Conservation (phyloP, 208 protist genomes). For the Leishmania aethiopica region DNA sequence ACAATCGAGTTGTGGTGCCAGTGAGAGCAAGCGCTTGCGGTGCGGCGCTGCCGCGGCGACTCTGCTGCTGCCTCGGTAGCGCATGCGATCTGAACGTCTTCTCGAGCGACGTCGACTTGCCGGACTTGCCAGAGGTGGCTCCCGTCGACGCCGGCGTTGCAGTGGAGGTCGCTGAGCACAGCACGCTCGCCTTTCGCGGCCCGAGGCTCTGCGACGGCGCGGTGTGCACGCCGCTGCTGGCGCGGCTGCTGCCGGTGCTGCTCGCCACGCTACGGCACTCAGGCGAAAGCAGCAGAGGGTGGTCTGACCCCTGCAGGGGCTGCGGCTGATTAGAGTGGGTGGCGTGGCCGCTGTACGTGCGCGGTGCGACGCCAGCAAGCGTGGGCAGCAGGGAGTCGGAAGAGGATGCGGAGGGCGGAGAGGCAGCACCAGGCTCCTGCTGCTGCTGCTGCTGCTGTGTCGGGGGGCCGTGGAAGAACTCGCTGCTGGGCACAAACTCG, state of each 20-base stretch:
- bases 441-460: not conserved
- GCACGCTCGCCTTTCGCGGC: not conserved
- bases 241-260: constrained; percentile 22
- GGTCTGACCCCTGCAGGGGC: not conserved
- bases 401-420: not conserved
- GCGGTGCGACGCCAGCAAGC: not conserved
- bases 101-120: constrained; percentile 16
- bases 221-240: constrained; percentile 14
- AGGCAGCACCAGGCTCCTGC: not conserved
- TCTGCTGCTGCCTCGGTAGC: not conserved
- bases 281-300: not conserved
- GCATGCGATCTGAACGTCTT: not conserved
- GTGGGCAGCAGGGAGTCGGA: constrained; percentile 6
- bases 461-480: constrained; percentile 23
- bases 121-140: constrained; percentile 1
- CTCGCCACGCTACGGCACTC: constrained; percentile 4
- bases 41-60: not conserved
- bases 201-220: constrained; percentile 2
- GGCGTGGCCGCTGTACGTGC: not conserved
- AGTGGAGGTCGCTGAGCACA: not conserved
- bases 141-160: not conserved
- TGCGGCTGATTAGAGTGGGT: not conserved
- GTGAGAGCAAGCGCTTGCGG: not conserved
- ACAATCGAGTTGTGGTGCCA: not conserved
- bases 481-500: constrained; percentile 28